These are phyloP conservation scores for Nannizziopsis barbatae DNA, from an alignment of 2,329 filamentous ascomycete genomes.

Conservation along the genomic window DNA sequence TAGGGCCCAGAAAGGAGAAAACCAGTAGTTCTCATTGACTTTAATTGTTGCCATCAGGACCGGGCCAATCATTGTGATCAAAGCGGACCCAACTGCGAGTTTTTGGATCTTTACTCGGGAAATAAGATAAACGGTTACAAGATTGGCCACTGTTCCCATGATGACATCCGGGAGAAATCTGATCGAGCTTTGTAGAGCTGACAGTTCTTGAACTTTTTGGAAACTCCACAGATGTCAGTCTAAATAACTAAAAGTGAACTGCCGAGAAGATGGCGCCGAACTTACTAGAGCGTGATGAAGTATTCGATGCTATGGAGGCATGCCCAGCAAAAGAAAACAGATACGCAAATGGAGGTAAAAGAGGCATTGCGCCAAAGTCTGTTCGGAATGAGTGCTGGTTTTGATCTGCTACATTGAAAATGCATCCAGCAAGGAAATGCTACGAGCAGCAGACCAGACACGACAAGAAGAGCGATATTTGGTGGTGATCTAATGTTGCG, in stretches of 20 bases:
- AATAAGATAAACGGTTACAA: slow-evolving; percentile 13
- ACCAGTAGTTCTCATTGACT: slow-evolving; percentile 7
- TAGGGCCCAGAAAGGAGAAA: slow-evolving; percentile 11
- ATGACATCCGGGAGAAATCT: slow-evolving; percentile 39
- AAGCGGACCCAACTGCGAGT: slow-evolving; percentile 13
- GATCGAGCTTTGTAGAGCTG: slow-evolving; percentile 38
- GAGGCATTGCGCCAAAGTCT: slow-evolving; percentile 46
- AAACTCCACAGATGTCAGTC: slow-evolving; percentile 29
- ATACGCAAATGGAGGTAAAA: slow-evolving; percentile 47
- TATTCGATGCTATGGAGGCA: slow-evolving; percentile 40
- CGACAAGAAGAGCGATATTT: slow-evolving; percentile 23
- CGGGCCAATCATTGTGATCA: slow-evolving; percentile 13
- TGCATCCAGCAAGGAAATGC: slow-evolving; percentile 46
- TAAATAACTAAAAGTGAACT: background rate
- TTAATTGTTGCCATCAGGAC: slow-evolving; percentile 14
- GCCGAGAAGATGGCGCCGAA: slow-evolving; percentile 6
- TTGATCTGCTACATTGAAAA: slow-evolving; percentile 35
- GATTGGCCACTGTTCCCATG: slow-evolving; percentile 23
- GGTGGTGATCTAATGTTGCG: slow-evolving; percentile 12
- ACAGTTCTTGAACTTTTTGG: slow-evolving; percentile 40
- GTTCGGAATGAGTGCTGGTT: slow-evolving; percentile 38
- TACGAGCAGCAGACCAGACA: slow-evolving; percentile 22
- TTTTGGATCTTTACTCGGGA: slow-evolving; percentile 13
- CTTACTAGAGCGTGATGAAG: slow-evolving; percentile 38
- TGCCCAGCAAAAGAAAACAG: slow-evolving; percentile 38